Conservation (phyloP, 140 eudicot species). For the Bidens hawaiensis region DNA sequence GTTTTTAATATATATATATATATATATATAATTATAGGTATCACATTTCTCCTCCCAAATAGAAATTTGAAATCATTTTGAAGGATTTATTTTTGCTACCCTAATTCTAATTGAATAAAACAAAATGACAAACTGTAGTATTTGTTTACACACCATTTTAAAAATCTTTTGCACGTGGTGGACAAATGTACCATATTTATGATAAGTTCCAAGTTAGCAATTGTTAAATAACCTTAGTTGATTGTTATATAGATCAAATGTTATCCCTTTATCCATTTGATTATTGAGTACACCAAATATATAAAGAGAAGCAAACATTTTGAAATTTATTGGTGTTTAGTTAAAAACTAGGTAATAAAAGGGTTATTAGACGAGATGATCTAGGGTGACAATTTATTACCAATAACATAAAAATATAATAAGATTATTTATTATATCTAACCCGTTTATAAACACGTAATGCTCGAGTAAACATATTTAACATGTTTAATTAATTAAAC, state of each 20-base stretch:
- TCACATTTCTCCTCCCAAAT: neutral
- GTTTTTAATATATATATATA: no score
- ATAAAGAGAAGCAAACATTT: neutral
- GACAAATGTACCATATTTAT: constrained; percentile 19
- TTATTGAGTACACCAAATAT: neutral
- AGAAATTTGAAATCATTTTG: neutral
- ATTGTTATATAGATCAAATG: neutral
- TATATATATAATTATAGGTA: neutral
- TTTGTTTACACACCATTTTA: constrained; percentile 1
- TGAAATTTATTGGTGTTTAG: neutral
- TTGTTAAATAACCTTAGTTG: constrained; percentile 11
- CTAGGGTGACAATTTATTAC: no score
- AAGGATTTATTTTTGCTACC: neutral
- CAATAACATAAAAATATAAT: no score
- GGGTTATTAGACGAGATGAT: no score
- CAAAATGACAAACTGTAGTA: neutral
- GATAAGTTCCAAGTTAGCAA: constrained; percentile 7
- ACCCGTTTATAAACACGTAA: no score
- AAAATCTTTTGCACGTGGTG: constrained; percentile 2
- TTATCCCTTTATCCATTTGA: neutral
- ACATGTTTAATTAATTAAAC: no score
- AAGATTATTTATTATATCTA: no score
- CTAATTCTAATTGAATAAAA: neutral
- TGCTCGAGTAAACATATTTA: no score
- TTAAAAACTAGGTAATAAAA: no score